phyloP scores from a whole-genome alignment of 352 stramenopile species.

The Globisporangium spinosum region DNA sequence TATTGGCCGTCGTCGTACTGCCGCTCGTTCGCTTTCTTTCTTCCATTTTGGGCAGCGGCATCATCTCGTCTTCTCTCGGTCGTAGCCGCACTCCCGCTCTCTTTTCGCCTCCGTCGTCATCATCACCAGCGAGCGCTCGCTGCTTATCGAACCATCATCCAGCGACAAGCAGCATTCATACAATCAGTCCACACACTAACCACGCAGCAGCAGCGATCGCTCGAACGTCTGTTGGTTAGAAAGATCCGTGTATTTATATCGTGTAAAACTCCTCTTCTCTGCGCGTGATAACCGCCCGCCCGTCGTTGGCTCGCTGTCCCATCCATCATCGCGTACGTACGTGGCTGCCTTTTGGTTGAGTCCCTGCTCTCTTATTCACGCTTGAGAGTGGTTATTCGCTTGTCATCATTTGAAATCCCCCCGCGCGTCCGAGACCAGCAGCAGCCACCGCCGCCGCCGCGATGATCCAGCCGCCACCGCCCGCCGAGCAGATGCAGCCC shows the following conservation, averaged over 20 bases:
- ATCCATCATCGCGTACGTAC: neutral
- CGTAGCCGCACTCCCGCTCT: neutral
- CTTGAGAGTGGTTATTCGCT: conserved; percentile 1
- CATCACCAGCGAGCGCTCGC: neutral
- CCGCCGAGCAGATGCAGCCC: neutral
- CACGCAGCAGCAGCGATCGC: no score
- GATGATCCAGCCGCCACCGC: conserved; percentile 8
- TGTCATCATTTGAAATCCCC: conserved; percentile 6
- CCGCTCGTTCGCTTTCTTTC: neutral
- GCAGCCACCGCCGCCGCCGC: neutral
- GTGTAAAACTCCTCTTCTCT: conserved; percentile 7
- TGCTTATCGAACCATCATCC: neutral
- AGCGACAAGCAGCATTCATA: neutral
- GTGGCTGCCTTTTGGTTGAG: no score
- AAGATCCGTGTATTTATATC: conserved; percentile 7
- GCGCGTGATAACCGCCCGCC: neutral
- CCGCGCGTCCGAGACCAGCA: conserved; percentile 2
- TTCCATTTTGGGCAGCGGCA: neutral
- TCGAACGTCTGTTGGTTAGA: neutral
- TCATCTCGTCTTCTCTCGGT: conserved; percentile 3
- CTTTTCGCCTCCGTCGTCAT: neutral
- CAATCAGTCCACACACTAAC: neutral
- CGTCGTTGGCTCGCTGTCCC: neutral
- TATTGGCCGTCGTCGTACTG: neutral
- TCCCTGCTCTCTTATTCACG: conserved; percentile 1